These are phyloP conservation scores for Cryphonectria parasitica DNA, from an alignment of 2,329 filamentous ascomycete species.

Conservation along the genomic window DNA sequence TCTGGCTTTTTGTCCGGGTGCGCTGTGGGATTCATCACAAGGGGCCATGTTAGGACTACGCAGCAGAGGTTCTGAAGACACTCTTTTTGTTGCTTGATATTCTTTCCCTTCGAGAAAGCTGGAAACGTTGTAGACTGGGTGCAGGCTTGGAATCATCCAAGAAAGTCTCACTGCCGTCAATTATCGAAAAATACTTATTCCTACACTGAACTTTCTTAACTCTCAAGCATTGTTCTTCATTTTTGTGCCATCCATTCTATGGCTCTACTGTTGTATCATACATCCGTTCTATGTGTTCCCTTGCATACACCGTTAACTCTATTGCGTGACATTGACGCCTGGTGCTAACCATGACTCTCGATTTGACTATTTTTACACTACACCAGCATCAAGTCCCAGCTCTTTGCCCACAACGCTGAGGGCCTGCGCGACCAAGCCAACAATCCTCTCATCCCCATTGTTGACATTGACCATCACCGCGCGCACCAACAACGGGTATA, in stretches of 20 bases:
- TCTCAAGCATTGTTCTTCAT: neutral
- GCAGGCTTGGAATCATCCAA: neutral
- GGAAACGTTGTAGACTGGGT: neutral
- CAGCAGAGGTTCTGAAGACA: slow-evolving; percentile 10
- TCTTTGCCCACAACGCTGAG: slow-evolving; percentile 66
- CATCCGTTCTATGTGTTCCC: neutral
- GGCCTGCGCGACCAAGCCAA: slow-evolving; percentile 60
- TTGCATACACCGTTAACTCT: neutral
- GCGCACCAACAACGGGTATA: slow-evolving; percentile 78
- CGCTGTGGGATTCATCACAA: slow-evolving; percentile 21
- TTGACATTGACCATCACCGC: slow-evolving; percentile 62
- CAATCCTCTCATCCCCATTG: slow-evolving; percentile 63
- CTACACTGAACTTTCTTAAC: neutral
- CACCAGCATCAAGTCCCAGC: slow-evolving; percentile 43
- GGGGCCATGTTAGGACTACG: slow-evolving; percentile 23
- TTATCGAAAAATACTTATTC: too few relatives aligned
- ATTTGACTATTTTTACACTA: neutral
- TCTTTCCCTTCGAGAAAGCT: neutral
- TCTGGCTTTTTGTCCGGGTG: slow-evolving; percentile 20
- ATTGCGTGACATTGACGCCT: neutral
- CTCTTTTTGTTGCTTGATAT: neutral
- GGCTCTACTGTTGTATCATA: neutral
- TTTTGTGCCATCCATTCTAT: neutral
- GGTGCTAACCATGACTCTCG: neutral
- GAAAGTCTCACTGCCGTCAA: neutral